Base-by-base conservation (phyloP, 306 rosid genomes). In the Neltuma alba region DNA sequence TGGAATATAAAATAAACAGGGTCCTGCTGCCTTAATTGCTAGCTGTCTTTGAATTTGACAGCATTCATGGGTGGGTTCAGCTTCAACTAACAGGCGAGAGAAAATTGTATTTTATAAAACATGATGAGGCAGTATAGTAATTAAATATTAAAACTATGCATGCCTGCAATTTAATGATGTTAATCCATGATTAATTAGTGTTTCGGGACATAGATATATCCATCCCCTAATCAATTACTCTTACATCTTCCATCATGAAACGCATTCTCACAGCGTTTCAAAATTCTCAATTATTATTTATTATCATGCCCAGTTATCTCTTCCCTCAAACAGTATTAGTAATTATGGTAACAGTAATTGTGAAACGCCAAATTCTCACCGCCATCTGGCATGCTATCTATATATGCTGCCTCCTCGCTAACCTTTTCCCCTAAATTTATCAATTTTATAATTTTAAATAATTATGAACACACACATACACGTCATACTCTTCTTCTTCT, bases 311-410 rank as follows among this genome's bases (percentile, higher is more conserved):
- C 48, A 71, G 0, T 8, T 66, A 31, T 52, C 25, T 72, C 37
- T 72, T 84, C 44, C 65, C 38, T 9, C 20, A 23, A 5, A 3
- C 12, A 38, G 75, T 9, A 54, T 2, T 21, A 31, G 63, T 52
- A 60, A 38, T 2, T 7, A 23, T 25, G 31, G 70, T n/a, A 52
- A 52, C 9, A 38, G 70, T 62, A 48, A 31, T 2, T 54, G 65
- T 80, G 82, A n/a, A n/a, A n/a, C n/a, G n/a, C n/a, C n/a, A n/a
- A n/a, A n/a, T n/a, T n/a, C 34, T 44, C 54, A 73, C 27, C 66
- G 77, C 84, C 84, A 79, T 79, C 36, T 85, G 86, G 77, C 82
- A 58, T 82, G 76, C 75, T 37, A 9, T 21, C 7, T 42, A 45
- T n/a, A 52, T 52, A 28, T 14, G 36, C 4, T 58, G 34, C 65